Evolutionary conservation across 495 filamentous ascomycete species (phyloP).

Genomic region (Tuber microsphaerosporum): DNA sequence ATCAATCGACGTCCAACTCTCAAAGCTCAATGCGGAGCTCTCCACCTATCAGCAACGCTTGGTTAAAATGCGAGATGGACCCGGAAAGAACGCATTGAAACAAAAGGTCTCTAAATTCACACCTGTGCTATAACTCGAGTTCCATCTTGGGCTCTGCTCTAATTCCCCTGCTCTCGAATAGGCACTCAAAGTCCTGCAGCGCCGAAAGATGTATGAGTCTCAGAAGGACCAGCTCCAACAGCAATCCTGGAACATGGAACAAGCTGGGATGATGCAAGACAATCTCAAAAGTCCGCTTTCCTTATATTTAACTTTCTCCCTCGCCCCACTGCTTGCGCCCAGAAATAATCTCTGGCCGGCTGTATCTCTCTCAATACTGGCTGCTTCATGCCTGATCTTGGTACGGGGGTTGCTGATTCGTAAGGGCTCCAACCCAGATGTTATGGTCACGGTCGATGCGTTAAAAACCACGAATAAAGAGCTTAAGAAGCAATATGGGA

Average conservation of each 20-base stretch:
- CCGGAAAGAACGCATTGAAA: slow-evolving; percentile 85
- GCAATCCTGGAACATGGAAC: slow-evolving; percentile 99
- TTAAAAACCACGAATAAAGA: slow-evolving; percentile 95
- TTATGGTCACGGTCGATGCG: slow-evolving; percentile 96
- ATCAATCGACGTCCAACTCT: slow-evolving; percentile 89
- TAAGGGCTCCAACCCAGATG: slow-evolving; percentile 47
- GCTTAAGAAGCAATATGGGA: slow-evolving; percentile 89
- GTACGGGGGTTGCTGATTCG: slow-evolving; percentile 34
- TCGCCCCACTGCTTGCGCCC: slow-evolving; percentile 7
- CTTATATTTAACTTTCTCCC: slow-evolving; percentile 8
- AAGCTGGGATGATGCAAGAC: slow-evolving; percentile 97
- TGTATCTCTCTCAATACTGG: slow-evolving; percentile 19
- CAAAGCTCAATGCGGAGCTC: slow-evolving; percentile 85
- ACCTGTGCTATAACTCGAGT: neutral
- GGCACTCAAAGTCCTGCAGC: slow-evolving; percentile 88
- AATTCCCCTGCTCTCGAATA: slow-evolving; percentile 16
- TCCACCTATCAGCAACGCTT: slow-evolving; percentile 79
- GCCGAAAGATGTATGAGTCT: slow-evolving; percentile 89
- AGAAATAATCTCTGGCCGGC: neutral
- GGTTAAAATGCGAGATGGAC: slow-evolving; percentile 89
- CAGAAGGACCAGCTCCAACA: slow-evolving; percentile 92
- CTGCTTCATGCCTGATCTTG: slow-evolving; percentile 9
- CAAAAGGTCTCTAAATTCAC: slow-evolving; percentile 52
- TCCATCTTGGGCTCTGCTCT: neutral
- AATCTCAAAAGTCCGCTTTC: slow-evolving; percentile 67